A percentile compares a stretch with the other conserved stretches of the same genome.
These are phyloP conservation scores for Afroboletus lepidellus DNA, from an alignment of 1,284 basidiomycete species.

Conservation along the genomic window DNA sequence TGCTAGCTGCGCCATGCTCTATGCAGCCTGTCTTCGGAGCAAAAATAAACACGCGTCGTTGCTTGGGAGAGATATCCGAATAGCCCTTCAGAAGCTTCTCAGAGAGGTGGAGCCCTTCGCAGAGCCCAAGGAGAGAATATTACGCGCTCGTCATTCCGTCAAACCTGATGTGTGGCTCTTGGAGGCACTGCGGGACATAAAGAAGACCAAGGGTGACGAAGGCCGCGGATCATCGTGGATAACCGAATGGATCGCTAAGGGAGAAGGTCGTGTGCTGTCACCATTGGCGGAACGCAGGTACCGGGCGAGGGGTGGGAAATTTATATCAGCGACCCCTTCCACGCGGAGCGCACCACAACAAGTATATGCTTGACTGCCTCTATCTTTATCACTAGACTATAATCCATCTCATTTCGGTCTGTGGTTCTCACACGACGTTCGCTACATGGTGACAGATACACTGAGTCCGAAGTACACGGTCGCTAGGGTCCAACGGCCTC, in stretches of 20 bases:
- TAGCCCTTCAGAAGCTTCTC: conserved; percentile 40
- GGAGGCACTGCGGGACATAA: conserved; percentile 41
- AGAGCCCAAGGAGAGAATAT: conserved; percentile 23
- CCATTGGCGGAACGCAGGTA: conserved; percentile 17
- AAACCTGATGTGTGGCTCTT: conserved; percentile 39
- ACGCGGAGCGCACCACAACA: background rate
- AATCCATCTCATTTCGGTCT: background rate
- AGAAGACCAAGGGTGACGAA: conserved; percentile 31
- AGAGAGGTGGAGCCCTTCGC: conserved; percentile 26
- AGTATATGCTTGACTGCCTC: conserved; percentile 8
- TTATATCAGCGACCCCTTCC: background rate
- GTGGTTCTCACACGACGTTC: background rate
- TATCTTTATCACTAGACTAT: conserved; percentile 5
- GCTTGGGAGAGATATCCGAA: conserved; percentile 45
- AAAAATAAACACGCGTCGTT: conserved; percentile 35
- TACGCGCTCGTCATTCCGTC: conserved; percentile 23
- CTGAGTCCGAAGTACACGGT: background rate
- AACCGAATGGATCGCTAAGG: conserved; percentile 29
- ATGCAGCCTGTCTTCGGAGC: conserved; percentile 50
- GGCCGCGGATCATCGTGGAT: conserved; percentile 32
- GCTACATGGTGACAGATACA: background rate
- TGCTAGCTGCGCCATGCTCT: conserved; percentile 55
- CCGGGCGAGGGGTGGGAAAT: conserved; percentile 10
- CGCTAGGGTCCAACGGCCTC: background rate
- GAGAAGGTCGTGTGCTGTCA: conserved; percentile 24